Conservation (phyloP, 768 basidiomycete species). For the Macrocybe gigantea region DNA sequence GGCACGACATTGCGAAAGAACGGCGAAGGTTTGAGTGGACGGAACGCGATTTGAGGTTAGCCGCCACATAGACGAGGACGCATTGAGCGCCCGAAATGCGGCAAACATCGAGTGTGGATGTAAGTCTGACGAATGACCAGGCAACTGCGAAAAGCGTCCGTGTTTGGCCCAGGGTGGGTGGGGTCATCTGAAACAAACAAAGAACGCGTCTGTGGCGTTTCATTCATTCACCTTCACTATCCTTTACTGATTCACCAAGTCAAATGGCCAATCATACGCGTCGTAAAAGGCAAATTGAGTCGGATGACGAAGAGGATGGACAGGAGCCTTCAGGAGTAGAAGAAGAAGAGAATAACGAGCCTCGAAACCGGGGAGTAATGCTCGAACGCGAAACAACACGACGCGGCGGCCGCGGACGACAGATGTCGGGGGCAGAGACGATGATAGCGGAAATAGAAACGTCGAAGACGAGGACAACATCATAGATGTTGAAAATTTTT, state of each 20-base stretch:
- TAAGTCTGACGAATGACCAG: too few species aligned
- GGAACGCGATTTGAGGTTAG: conserved; percentile 16
- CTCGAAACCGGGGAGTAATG: conserved; percentile 11
- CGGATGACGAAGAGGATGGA: conserved; percentile 56
- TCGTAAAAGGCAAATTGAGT: conserved; percentile 28
- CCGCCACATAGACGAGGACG: conserved; percentile 20
- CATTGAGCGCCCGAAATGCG: conserved; percentile 26
- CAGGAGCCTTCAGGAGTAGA: conserved; percentile 28
- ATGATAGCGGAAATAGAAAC: conserved; percentile 21
- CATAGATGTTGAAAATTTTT: conserved; percentile 59
- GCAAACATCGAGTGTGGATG: conserved; percentile 28
- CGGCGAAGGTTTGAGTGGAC: background rate
- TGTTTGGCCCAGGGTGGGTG: too few species aligned
- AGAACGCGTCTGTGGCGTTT: conserved; percentile 27
- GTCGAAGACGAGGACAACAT: conserved; percentile 43
- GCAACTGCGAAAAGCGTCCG: too few species aligned
- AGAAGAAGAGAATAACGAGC: conserved; percentile 39
- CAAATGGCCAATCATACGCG: conserved; percentile 12
- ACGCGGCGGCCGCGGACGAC: conserved; percentile 11
- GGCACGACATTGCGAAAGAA: conserved; percentile 31
- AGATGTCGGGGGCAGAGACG: conserved; percentile 15
- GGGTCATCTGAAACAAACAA: conserved; percentile 14
- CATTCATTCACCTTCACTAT: conserved; percentile 10
- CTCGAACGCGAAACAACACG: background rate
- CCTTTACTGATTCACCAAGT: background rate